Percentiles rank a stretch among this genome's conserved stretches.
phyloP scores from a whole-genome alignment of 1,139 yeast species.

The Casaregolazyma suthepensis region DNA sequence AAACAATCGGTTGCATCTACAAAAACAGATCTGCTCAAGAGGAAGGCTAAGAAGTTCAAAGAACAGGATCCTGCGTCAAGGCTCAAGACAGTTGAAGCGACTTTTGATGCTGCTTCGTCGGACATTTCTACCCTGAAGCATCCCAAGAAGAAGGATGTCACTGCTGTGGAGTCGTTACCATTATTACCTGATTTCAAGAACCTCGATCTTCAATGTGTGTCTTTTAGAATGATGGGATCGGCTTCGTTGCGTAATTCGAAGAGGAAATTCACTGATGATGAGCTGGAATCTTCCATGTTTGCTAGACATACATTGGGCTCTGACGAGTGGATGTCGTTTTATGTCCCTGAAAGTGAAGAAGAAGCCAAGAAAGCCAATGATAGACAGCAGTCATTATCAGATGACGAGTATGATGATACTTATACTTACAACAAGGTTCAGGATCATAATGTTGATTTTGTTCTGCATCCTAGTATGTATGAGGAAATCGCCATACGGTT shows the following conservation, averaged over 20 bases:
- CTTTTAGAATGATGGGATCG: conserved; percentile 72
- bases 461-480: conserved; percentile 40
- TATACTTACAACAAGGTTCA: conserved; percentile 60
- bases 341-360: conserved; percentile 40
- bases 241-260: conserved; percentile 53
- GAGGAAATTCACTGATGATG: conserved; percentile 39
- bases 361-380: conserved; percentile 28
- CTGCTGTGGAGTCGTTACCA: conserved; percentile 74
- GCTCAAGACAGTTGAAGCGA: conserved; percentile 63
- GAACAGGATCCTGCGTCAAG: conserved; percentile 47
- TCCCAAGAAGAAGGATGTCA: conserved; percentile 68
- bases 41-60: conserved; percentile 20
- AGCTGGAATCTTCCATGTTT: conserved; percentile 60
- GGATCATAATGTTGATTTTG: conserved; percentile 74
- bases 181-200: conserved; percentile 84
- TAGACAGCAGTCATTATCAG: conserved; percentile 27
- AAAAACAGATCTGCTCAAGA: conserved; percentile 28
- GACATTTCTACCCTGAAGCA: conserved; percentile 49
- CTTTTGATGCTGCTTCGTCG: conserved; percentile 58
- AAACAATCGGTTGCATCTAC: conserved; percentile 19
- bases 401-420: conserved; percentile 34
- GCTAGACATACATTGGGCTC: conserved; percentile 68
- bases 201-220: conserved; percentile 70
- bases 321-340: conserved; percentile 81
- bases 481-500: conserved; percentile 55